phyloP scores from a whole-genome alignment of 139 green algal species.

The Coelastrella sp. region DNA sequence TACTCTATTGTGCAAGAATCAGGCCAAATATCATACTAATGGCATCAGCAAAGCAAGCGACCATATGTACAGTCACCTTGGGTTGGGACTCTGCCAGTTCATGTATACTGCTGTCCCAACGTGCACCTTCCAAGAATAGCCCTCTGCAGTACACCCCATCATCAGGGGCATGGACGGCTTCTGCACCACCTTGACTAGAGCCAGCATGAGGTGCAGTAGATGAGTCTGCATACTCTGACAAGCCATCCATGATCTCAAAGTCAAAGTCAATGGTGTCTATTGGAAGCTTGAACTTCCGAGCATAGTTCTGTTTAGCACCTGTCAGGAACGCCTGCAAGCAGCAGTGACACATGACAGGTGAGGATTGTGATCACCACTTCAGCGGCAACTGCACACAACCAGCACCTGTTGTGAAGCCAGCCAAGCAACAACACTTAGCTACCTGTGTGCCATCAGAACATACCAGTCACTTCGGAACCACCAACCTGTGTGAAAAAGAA shows the following conservation, averaged over 20 bases:
- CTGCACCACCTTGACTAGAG: conserved; percentile 4
- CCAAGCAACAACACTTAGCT: not conserved
- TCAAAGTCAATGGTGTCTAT: conserved; percentile 91
- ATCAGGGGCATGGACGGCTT: conserved; percentile 55
- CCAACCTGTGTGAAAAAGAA: conserved; percentile 91
- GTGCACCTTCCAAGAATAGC: conserved; percentile 84
- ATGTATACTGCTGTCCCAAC: conserved; percentile 69
- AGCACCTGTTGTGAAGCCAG: not conserved
- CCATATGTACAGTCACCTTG: conserved; percentile 61
- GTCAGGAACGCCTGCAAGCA: conserved; percentile 84
- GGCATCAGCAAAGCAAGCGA: not conserved
- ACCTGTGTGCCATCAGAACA: not conserved
- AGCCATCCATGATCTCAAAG: conserved; percentile 75
- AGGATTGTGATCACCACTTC: too few relatives aligned
- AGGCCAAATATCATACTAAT: not conserved
- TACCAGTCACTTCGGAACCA: conserved; percentile 35
- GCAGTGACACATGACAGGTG: too few relatives aligned
- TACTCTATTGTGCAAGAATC: not conserved
- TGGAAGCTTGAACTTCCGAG: conserved; percentile 78
- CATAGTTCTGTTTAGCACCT: conserved; percentile 87
- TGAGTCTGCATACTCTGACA: conserved; percentile 4
- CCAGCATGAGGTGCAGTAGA: not conserved
- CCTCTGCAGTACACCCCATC: conserved; percentile 82
- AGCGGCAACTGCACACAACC: not conserved
- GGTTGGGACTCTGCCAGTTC: conserved; percentile 74